Evolutionary conservation across 2,329 filamentous ascomycete species (phyloP).

Genomic region (Boeremia lycopersici): DNA sequence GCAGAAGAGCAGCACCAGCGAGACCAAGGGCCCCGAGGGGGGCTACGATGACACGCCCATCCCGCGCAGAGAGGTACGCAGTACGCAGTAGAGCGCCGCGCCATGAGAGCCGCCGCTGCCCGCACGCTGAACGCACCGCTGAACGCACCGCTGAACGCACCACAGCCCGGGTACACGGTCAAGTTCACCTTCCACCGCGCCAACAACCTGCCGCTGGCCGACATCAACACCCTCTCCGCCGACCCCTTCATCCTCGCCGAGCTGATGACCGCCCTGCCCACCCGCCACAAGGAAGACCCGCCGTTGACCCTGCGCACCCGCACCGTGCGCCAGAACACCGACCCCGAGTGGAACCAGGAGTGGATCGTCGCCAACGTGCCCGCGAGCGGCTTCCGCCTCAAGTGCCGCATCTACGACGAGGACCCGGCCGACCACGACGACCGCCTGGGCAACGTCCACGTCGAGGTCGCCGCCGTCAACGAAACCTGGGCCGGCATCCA

Average conservation of each 20-base stretch:
- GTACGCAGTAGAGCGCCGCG: not conserved
- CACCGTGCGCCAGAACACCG: conserved; percentile 72
- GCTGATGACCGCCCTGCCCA: conserved; percentile 72
- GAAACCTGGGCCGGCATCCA: conserved; percentile 73
- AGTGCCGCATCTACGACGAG: conserved; percentile 88
- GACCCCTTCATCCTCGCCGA: conserved; percentile 84
- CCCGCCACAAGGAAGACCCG: conserved; percentile 85
- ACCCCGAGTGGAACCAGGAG: conserved; percentile 81
- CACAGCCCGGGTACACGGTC: conserved; percentile 80
- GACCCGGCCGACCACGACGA: conserved; percentile 87
- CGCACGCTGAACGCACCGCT: no score
- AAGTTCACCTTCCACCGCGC: conserved; percentile 85
- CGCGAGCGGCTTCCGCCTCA: conserved; percentile 77
- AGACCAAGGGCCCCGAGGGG: conserved; percentile 64
- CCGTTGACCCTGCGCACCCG: conserved; percentile 74
- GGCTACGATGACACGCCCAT: conserved; percentile 82
- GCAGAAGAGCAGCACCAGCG: conserved; percentile 34
- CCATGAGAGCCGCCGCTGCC: not conserved
- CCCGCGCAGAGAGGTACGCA: conserved; percentile 53
- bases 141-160: conserved; percentile 43
- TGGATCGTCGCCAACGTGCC: conserved; percentile 92
- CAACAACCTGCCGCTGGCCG: conserved; percentile 79
- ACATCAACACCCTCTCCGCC: conserved; percentile 76
- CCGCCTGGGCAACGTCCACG: conserved; percentile 81
- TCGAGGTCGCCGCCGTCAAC: conserved; percentile 65